phyloP scores from a whole-genome alignment of 2,329 filamentous ascomycete genomes.

The Ascocoryne sarcoides region DNA sequence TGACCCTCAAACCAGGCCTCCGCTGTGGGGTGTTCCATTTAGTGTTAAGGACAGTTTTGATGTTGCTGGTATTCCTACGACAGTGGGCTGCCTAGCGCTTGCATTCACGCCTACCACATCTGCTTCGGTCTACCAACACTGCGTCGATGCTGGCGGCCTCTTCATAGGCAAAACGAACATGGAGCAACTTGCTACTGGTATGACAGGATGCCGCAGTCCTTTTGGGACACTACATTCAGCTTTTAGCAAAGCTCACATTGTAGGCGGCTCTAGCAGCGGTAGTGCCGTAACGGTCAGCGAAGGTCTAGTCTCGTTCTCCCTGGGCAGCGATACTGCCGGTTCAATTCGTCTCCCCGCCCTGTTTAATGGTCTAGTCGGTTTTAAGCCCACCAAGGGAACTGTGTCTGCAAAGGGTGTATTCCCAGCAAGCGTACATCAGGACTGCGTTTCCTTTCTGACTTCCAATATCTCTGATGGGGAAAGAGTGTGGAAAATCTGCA shows the following conservation, averaged over 20 bases:
- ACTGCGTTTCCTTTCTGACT: constrained; percentile 43
- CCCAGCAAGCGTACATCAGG: constrained; percentile 43
- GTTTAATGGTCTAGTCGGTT: constrained; percentile 41
- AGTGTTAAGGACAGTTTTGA: constrained; percentile 49
- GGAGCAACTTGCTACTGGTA: constrained; percentile 53
- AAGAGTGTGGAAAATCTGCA: constrained; percentile 39
- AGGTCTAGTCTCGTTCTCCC: constrained; percentile 42
- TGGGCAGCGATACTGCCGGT: constrained; percentile 46
- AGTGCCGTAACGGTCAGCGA: constrained; percentile 44
- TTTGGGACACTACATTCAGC: constrained; percentile 47
- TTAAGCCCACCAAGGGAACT: constrained; percentile 40
- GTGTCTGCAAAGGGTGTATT: constrained; percentile 39
- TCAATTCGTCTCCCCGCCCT: constrained; percentile 40
- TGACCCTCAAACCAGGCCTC: constrained; percentile 37
- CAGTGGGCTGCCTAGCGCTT: constrained; percentile 41
- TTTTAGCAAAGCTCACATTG: constrained; percentile 40
- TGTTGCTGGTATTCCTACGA: constrained; percentile 40
- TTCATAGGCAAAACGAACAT: constrained; percentile 50
- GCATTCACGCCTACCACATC: constrained; percentile 38
- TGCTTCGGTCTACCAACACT: constrained; percentile 37
- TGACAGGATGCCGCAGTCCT: constrained; percentile 49
- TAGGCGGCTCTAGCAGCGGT: constrained; percentile 45
- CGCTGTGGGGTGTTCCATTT: constrained; percentile 48
- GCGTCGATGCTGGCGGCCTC: constrained; percentile 43
- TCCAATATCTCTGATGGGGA: constrained; percentile 38